Evolutionary conservation across 345 rosid genomes (phyloP).

Genomic region (Citrus sp.): DNA sequence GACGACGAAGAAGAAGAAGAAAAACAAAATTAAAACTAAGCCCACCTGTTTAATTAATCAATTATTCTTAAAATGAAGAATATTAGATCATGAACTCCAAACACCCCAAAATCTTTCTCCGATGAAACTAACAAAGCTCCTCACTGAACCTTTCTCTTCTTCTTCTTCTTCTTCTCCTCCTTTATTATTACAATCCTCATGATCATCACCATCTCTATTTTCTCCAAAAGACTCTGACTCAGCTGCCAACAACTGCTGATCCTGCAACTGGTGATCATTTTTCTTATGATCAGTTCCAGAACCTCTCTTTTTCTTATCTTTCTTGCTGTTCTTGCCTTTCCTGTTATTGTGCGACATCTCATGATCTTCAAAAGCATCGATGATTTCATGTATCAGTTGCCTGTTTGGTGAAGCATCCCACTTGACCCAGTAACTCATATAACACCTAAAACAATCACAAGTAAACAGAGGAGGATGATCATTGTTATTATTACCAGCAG

Average conservation of each 20-base stretch:
- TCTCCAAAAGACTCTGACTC: constrained; percentile 24
- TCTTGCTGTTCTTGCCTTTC: constrained; percentile 27
- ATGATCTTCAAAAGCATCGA: constrained; percentile 69
- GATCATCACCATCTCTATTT: background rate
- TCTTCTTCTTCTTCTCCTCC: constrained; percentile 12
- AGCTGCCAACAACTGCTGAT: background rate
- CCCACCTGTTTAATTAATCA: background rate
- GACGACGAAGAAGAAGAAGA: background rate
- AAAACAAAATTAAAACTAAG: background rate
- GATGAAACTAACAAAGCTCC: constrained; percentile 52
- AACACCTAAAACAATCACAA: constrained; percentile 80
- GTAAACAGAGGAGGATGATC: constrained; percentile 53
- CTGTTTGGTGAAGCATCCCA: constrained; percentile 84
- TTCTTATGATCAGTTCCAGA: constrained; percentile 23
- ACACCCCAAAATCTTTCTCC: constrained; percentile 78
- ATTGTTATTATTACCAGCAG: background rate
- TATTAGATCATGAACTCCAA: constrained; percentile 30
- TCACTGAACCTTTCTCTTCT: constrained; percentile 43
- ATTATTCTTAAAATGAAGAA: background rate
- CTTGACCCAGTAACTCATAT: constrained; percentile 74
- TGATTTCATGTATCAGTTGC: constrained; percentile 75
- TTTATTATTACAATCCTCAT: constrained; percentile 4
- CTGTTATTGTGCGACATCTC: constrained; percentile 21
- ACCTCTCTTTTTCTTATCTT: constrained; percentile 42
- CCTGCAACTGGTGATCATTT: constrained; percentile 4